Evolutionary conservation across 73 alveolate genomes (phyloP), one percentile per base, ranked within the genome.

Genomic region (Symbiodinium pilosum): DNA sequence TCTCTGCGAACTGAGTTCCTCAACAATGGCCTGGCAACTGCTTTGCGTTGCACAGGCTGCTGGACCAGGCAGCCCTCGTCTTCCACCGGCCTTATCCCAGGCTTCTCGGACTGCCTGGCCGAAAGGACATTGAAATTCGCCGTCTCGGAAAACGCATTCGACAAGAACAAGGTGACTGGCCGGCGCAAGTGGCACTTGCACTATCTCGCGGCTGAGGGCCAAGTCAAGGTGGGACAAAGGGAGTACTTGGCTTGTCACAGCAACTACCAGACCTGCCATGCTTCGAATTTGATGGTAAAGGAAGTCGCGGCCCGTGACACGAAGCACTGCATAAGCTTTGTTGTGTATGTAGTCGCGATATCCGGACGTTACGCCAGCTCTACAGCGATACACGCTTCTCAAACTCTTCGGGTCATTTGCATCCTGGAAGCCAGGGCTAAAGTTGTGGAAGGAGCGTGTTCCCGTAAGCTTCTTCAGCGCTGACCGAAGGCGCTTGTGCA

Each of bases 11-110:
- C 41, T 30, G 4, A 64, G 81, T 38, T 64, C 38, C 39, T n/a
- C 21, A 5, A 20, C 39, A 64, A 64, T 64, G 12, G 81, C 81
- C 34, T 64, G 32, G 81, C 41, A 28, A 20, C 81, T n/a, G 38
- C 38, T 64, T 64, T 64, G 81, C 38, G 30, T 2, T 9, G 12
- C 30, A 64, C 38, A 24, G 26, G 95, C 95, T 4, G 95, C 95
- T 28, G 95, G 95, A 28, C 95, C 95, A 2, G 95, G 95, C 30
- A 89, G 51, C 8, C 95, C 95, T 40, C 95, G 95, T 87, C 95
- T 84, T 56, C 95, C 95, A 40, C 87, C 95, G 4, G 71, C 56
- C 73, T 89, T 89, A 47, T 89, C 95, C 34, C 39, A 18, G 26
- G 21, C 87, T 28, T 89, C 95, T 1, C 95, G 86, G 24, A 41